These are phyloP conservation scores for Phytophthora sojae DNA, from an alignment of 352 stramenopile genomes.

Conservation along the genomic window DNA sequence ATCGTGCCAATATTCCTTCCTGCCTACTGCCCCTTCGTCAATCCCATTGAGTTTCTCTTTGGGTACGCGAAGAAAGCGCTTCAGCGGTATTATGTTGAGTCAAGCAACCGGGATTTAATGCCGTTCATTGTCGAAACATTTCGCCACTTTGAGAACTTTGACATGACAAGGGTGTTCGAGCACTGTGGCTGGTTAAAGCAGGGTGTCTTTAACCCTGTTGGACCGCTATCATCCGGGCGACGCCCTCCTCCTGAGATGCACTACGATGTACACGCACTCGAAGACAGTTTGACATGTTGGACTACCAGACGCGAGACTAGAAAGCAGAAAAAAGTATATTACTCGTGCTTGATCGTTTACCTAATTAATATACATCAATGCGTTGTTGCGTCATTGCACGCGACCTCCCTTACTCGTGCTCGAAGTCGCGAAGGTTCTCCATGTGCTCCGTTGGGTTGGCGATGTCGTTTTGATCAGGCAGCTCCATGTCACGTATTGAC, in stretches of 20 bases:
- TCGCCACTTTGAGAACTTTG: conserved; percentile 12
- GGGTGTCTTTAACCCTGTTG: conserved; percentile 14
- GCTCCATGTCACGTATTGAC: neutral
- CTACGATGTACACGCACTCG: neutral
- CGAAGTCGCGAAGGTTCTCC: conserved; percentile 24
- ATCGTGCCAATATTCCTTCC: conserved; percentile 34
- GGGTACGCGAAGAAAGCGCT: conserved; percentile 25
- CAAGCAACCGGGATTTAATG: conserved; percentile 2
- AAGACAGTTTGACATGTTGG: neutral
- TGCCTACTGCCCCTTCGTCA: conserved; percentile 42
- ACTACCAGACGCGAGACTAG: neutral
- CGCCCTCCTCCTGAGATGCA: neutral
- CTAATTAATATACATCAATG: neutral
- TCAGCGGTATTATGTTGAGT: conserved; percentile 21
- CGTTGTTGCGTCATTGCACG: neutral
- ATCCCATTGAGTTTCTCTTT: conserved; percentile 46
- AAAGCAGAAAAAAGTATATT: neutral
- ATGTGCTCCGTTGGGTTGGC: conserved; percentile 11
- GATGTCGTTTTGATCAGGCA: conserved; percentile 7
- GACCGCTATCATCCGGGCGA: conserved; percentile 1
- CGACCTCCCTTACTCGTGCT: conserved; percentile 22
- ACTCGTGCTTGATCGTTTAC: neutral
- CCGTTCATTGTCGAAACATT: conserved; percentile 8
- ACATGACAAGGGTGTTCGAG: conserved; percentile 1
- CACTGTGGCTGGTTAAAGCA: conserved; percentile 29